Conservation (phyloP, 2,329 filamentous ascomycete species). For the Chaetomium sp. region DNA sequence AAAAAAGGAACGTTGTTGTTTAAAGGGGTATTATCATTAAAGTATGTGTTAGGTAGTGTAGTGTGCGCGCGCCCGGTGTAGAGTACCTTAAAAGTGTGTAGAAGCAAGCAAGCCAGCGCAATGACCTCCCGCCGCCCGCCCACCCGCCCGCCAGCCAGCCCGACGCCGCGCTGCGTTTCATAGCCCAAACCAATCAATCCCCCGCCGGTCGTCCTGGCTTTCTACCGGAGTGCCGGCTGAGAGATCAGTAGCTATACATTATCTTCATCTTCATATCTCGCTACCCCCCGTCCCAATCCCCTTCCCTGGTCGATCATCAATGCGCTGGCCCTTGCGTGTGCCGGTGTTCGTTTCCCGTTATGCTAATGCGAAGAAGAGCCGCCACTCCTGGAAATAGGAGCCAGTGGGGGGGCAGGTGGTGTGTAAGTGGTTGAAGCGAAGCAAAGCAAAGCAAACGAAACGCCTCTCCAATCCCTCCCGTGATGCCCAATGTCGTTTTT, state of each 20-base stretch:
- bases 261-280: neutral
- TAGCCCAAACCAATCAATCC: neutral
- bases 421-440: neutral
- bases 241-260: constrained; percentile 1
- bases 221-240: neutral
- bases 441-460: constrained; percentile 2
- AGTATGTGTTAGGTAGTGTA: neutral
- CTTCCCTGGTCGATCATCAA: neutral
- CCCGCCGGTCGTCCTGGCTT: neutral
- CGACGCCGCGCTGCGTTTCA: neutral
- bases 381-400: neutral
- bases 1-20: neutral
- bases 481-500: constrained; percentile 1
- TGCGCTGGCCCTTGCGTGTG: neutral
- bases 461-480: neutral
- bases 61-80: too few species aligned
- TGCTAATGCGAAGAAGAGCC: neutral
- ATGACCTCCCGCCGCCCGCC: neutral
- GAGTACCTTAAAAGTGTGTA: neutral
- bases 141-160: neutral
- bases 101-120: neutral
- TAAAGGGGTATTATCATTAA: neutral
- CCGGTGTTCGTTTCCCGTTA: neutral
- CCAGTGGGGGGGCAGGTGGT: neutral
- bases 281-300: neutral